Evolutionary conservation across 371 early-diverging fungal species (phyloP).

Genomic region (Mortierella sp.): DNA sequence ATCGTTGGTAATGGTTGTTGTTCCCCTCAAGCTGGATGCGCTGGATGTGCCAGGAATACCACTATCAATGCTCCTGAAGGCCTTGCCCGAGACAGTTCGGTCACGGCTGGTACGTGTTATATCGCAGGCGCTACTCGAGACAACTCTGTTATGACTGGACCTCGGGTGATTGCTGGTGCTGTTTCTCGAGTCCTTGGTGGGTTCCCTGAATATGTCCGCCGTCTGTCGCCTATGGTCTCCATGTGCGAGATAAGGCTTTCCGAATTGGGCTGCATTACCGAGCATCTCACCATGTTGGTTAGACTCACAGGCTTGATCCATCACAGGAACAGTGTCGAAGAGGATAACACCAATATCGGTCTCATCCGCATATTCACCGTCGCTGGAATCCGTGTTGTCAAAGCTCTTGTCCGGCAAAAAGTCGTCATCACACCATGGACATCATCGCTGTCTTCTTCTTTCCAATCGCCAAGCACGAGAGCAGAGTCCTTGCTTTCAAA

Average conservation of each 20-base stretch:
- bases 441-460: neutral
- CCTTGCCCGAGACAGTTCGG: constrained; percentile 6
- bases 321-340: neutral
- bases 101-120: neutral
- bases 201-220: neutral
- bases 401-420: neutral
- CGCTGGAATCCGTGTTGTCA: neutral
- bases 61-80: neutral
- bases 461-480: neutral
- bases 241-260: constrained; percentile 9
- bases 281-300: constrained; percentile 17
- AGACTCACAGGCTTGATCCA: neutral
- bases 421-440: neutral
- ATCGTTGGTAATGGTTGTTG: neutral
- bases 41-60: constrained; percentile 1
- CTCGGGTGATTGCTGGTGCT: neutral
- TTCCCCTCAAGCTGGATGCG: neutral
- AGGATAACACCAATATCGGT: neutral
- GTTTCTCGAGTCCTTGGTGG: neutral
- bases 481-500: constrained; percentile 5
- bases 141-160: neutral
- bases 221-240: constrained; percentile 3
- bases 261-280: constrained; percentile 5
- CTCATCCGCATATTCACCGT: neutral
- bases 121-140: neutral